Conservation (phyloP, 2,329 filamentous ascomycete genomes). For the Phialophora tarda region DNA sequence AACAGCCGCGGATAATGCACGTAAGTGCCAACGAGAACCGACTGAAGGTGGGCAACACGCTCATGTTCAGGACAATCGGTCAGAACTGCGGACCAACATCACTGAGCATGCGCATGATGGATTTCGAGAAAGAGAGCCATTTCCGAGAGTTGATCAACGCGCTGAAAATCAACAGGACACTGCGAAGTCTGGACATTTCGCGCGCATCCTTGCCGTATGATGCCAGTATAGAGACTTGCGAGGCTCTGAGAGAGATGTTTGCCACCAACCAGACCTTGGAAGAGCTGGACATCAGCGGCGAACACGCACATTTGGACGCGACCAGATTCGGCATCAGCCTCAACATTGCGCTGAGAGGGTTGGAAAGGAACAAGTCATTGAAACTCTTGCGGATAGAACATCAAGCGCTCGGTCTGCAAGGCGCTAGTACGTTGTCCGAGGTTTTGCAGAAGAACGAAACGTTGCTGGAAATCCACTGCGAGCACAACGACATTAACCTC, state of each 20-base stretch:
- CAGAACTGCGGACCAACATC: constrained; percentile 65
- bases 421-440: constrained; percentile 71
- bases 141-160: constrained; percentile 69
- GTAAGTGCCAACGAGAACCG: constrained; percentile 69
- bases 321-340: constrained; percentile 72
- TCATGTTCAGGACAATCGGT: constrained; percentile 52
- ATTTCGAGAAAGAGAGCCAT: constrained; percentile 68
- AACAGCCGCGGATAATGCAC: constrained; percentile 63
- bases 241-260: constrained; percentile 67
- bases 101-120: constrained; percentile 70
- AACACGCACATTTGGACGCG: constrained; percentile 72
- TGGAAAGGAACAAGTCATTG: constrained; percentile 68
- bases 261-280: constrained; percentile 69
- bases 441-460: constrained; percentile 69
- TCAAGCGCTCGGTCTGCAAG: constrained; percentile 71
- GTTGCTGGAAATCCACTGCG: constrained; percentile 70
- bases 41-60: constrained; percentile 51
- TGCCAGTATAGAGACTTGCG: constrained; percentile 70
- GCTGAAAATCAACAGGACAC: constrained; percentile 65
- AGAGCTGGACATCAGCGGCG: constrained; percentile 72
- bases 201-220: constrained; percentile 73
- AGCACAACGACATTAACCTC: constrained; percentile 70
- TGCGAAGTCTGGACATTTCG: constrained; percentile 70
- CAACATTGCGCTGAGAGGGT: constrained; percentile 67
- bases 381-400: constrained; percentile 68